Evolutionary conservation across 106 monocot genomes (phyloP).

Genomic region (Gastrodia elata): DNA sequence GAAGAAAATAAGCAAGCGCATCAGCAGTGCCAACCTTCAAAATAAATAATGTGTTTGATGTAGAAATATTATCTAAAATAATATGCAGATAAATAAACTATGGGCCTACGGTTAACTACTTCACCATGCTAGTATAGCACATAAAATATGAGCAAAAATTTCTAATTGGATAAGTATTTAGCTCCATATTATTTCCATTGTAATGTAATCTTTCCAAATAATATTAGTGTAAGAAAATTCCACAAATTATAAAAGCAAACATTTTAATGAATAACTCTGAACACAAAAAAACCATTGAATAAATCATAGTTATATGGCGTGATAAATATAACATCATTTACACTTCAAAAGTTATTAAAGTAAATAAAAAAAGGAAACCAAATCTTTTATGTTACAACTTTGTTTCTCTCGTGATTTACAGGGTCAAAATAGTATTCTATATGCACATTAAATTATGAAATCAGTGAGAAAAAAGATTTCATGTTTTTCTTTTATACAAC

Average conservation of each 20-base stretch:
- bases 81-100: neutral
- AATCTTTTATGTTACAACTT: neutral
- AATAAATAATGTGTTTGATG: neutral
- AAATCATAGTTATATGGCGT: neutral
- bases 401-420: neutral
- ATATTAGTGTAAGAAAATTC: neutral
- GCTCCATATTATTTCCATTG: neutral
- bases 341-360: neutral
- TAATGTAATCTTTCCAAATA: neutral
- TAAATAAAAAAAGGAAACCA: neutral
- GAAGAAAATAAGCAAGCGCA: conserved; percentile 87
- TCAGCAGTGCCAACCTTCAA: conserved; percentile 81
- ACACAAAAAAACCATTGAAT: neutral
- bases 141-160: neutral
- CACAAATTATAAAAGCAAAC: no score
- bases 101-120: neutral
- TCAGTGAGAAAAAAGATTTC: no score
- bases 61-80: neutral
- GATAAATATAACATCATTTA: neutral
- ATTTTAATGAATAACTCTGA: neutral
- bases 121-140: neutral
- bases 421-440: no score
- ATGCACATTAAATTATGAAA: no score
- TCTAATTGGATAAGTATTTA: neutral
- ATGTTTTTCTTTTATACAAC: no score